Base-by-base conservation (phyloP, 345 rosid species). In the Eutrema heterophyllum region DNA sequence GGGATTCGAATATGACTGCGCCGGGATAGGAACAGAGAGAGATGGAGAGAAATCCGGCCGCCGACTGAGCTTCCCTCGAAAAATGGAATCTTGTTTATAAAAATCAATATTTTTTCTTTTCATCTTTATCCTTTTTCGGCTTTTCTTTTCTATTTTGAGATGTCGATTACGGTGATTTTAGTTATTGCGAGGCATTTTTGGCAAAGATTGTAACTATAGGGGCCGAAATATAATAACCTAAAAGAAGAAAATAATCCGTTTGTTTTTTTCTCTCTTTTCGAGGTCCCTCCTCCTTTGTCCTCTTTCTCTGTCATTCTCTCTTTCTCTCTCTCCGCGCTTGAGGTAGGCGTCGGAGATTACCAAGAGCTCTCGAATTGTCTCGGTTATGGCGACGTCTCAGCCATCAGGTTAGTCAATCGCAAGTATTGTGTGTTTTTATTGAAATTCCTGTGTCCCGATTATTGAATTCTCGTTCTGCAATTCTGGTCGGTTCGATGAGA, bases 311-410 rank as follows among this genome's bases (percentile, higher is more conserved):
- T 48, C 68, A 38, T 60, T 49, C 7, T 45, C 51, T 61, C 15
- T 38, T 48, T 21, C 29, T 45, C 65, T 33, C 54, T 52, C 76
- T 64, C 64, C 51, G 71, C 67, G 74, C 64, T 69, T 52, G 72
- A 46, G 76, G 54, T 21, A 16, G 77, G 73, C 79, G 74, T 53
- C 62, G 75, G 67, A 67, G 73, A 70, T 67, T 70, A 61, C 53
- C 50, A 33, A 38, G 5, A 68, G 46, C 66, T 68, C 66, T 82
- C 76, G 15, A 70, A 35, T 63, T 75, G 36, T 59, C 10, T 70
- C 70, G 62, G 52, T 41, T 61, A 88, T 88, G 93, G 87, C 68
- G 35, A 18, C 64, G 9, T 80, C 89, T 33, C 86, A 81, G 11
- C 84, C 71, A 54, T 49, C 81, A 78, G 93, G 93, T 88, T 53